Percentiles rank a stretch among this genome's conserved stretches.
Conservation (phyloP, 306 rosid genomes). For the Glycine latifolia region DNA sequence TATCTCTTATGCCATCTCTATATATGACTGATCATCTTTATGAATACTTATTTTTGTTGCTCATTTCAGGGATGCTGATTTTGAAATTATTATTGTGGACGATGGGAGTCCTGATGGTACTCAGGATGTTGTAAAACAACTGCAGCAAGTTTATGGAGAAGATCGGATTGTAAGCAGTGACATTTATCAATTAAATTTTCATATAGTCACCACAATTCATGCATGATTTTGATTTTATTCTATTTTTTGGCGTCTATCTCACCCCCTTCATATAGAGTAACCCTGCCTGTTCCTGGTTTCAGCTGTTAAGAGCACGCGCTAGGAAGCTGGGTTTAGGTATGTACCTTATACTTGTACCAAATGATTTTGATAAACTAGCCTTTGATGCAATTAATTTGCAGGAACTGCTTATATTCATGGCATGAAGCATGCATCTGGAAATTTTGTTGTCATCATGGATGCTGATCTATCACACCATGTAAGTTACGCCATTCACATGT, state of each 20-base stretch:
- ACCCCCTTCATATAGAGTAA: conserved; percentile 8
- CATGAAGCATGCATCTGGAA: conserved; percentile 91
- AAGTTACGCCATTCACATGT: conserved; percentile 46
- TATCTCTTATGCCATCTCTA: neutral
- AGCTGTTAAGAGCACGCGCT: conserved; percentile 90
- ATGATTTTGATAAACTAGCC: conserved; percentile 25
- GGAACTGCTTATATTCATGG: conserved; percentile 98
- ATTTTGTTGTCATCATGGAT: conserved; percentile 96
- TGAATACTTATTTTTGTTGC: conserved; percentile 21
- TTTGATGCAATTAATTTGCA: conserved; percentile 56
- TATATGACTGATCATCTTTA: conserved; percentile 24
- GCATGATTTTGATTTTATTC: neutral
- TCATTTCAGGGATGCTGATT: conserved; percentile 73
- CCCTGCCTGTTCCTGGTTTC: conserved; percentile 37
- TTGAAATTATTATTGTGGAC: conserved; percentile 88
- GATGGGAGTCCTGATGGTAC: conserved; percentile 99
- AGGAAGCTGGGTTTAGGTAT: conserved; percentile 92
- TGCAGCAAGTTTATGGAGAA: conserved; percentile 87
- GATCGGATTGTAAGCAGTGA: conserved; percentile 77
- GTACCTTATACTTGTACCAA: conserved; percentile 34
- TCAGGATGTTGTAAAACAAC: conserved; percentile 80
- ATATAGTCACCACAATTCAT: neutral
- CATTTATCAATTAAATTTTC: conserved; percentile 15
- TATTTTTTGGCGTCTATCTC: conserved; percentile 7
- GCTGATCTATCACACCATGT: conserved; percentile 97